Conservation (phyloP, 768 basidiomycete species). For the Pisolithus orientalis region DNA sequence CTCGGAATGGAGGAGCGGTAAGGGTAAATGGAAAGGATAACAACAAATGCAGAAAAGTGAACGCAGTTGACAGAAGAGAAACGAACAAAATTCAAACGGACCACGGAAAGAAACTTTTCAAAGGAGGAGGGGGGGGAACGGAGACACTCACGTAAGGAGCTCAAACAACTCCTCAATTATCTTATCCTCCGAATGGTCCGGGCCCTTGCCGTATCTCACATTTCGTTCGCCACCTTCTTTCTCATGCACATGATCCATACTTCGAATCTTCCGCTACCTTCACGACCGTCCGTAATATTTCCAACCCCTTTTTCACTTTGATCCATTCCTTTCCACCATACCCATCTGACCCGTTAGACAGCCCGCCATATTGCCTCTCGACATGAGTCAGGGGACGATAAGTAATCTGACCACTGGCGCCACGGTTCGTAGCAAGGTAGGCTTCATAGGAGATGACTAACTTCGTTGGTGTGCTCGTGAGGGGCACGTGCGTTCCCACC, state of each 20-base stretch:
- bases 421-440: conserved; percentile 61
- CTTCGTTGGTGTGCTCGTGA: conserved; percentile 19
- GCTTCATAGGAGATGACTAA: conserved; percentile 41
- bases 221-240: no score
- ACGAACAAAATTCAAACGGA: background rate
- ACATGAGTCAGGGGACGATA: conserved; percentile 44
- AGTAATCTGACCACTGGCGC: conserved; percentile 55
- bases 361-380: conserved; percentile 48
- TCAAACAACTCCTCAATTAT: conserved; percentile 57
- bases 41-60: background rate
- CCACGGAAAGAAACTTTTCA: background rate
- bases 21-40: background rate
- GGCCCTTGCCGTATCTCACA: background rate
- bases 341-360: conserved; percentile 77
- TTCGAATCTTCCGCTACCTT: background rate
- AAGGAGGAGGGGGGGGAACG: background rate
- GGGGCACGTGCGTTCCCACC: no score
- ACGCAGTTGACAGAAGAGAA: background rate
- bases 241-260: no score
- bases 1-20: background rate
- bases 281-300: background rate
- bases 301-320: conserved; percentile 59
- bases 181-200: conserved; percentile 39
- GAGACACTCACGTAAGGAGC: conserved; percentile 57
- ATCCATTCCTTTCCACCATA: conserved; percentile 59